phyloP scores from a whole-genome alignment of 129 eudicot species.

The Lactuca sativa region DNA sequence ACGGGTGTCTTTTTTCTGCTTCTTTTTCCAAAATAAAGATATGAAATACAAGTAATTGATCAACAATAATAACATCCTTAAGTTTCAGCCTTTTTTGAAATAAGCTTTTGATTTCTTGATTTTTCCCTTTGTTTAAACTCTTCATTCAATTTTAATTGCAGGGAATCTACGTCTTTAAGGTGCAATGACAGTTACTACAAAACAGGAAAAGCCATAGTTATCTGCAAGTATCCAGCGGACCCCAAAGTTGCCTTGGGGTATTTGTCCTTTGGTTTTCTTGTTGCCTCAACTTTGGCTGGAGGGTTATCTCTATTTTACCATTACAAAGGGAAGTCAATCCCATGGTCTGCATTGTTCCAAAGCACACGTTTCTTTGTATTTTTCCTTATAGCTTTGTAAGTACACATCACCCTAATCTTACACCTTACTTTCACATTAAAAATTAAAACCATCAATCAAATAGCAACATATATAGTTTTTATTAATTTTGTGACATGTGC shows the following conservation, averaged over 20 bases:
- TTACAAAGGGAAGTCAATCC: conserved; percentile 77
- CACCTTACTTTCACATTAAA: background rate
- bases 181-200: conserved; percentile 58
- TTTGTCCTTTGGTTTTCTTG: conserved; percentile 65
- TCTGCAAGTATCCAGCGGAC: conserved; percentile 90
- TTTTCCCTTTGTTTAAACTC: background rate
- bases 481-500: background rate
- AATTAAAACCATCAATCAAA: background rate
- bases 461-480: background rate
- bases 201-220: conserved; percentile 69
- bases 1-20: background rate
- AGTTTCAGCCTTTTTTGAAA: conserved; percentile 10
- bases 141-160: conserved; percentile 12
- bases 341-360: conserved; percentile 68
- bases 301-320: conserved; percentile 70
- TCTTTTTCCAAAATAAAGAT: background rate
- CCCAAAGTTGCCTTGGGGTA: conserved; percentile 79
- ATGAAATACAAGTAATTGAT: background rate
- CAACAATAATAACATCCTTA: background rate
- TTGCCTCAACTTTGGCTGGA: conserved; percentile 55
- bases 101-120: background rate
- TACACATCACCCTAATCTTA: conserved; percentile 8
- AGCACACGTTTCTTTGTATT: conserved; percentile 71
- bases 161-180: conserved; percentile 10
- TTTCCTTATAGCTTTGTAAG: conserved; percentile 84